Evolutionary conservation across 2,329 filamentous ascomycete genomes (phyloP), one percentile per base, ranked within the genome.

Genomic region (Exophiala bonariae): DNA sequence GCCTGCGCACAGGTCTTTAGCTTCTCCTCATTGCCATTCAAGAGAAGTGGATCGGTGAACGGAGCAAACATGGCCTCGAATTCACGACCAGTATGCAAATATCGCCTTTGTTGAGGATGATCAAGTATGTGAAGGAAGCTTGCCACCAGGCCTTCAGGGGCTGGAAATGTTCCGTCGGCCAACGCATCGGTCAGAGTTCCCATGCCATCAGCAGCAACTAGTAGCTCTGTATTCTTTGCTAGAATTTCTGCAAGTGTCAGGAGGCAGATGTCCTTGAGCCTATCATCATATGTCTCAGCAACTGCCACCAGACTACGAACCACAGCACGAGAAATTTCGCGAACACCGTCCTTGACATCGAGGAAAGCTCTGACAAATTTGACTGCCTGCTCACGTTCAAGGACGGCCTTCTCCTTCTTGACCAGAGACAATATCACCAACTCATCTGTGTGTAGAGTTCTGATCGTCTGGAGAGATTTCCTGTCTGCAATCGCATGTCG

Each of bases 331-430:
- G 93, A 95, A 28, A 99, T 80, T 65, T 99, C 92, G 54, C 82
- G 80, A 7, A 95, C 85, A 9, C 93, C 93, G 54, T 90, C 89
- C 63, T 96, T 96, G 55, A 97, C 89, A 63, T 99, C 93, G 2
- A 99, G 74, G 62, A 99, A 99, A 8, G 91, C 89, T 49, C 93
- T 83, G 19, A 97, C 85, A 65, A 99, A 96, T 66, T 99, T 99
- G 60, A 99, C 75, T 10, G 93, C 93, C 69, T 99, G 93, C 67
- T 99, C 93, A 44, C 95, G 82, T 71, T 99, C 93, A 14, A 99
- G 88, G 59, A 92, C 91, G n/a, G 92, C 89, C 67, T 96, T 97
- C 62, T 87, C 86, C 66, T 97, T 93, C 65, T 97, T 97, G 56
- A 95, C 89, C 26, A 99, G 74, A 1, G 93, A 97, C 60, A 92